Evolutionary conservation across 2,329 filamentous ascomycete genomes (phyloP), one percentile per base, ranked within the genome.

Genomic region (Colletotrichum lentis): DNA sequence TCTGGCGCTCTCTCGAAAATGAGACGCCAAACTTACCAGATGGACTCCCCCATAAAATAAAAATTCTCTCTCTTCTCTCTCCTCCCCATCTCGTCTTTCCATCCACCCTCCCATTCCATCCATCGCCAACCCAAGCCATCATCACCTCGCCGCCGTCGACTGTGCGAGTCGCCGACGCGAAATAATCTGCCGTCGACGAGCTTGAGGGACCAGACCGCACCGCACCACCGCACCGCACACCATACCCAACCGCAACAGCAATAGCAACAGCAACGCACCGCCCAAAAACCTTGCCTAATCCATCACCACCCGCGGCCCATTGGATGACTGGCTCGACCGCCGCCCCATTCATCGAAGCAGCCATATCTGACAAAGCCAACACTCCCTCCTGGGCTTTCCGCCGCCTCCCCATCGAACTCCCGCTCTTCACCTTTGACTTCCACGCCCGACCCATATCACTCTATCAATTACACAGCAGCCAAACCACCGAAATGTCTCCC

Each of bases 1-100:
- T 69, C 62, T 62, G 70, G 69, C 70, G 64, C 68, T 70, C 61
- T 60, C 53, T 66, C 66, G 60, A 71, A 77, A 77, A 77, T 77
- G 76, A 77, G 76, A 77, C 76, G 76, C 76, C 76, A 77, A 77
- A 74, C 75, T 65, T 70, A 69, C 70, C 74, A 74, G 73, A 78
- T 76, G 77, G 73, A 75, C 73, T 73, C 76, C 76, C 77, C 77
- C 76, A 77, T 77, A 78, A 76, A 73, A 73, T 73, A 72, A 73
- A 72, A 71, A 69, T 69, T 69, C 67, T 67, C 68, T 64, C 64
- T 64, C 55, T 69, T 69, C 67, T 67, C 68, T 64, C 64, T 60
- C 49, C 67, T 71, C 70, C 67, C 69, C 67, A 62, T 69, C 62
- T 57, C 68, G 61, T 67, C 63, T 65, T 66, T 53, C 46, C 61